Base-by-base conservation (phyloP, 768 basidiomycete genomes). In the Macrolepiota albuminosa region DNA sequence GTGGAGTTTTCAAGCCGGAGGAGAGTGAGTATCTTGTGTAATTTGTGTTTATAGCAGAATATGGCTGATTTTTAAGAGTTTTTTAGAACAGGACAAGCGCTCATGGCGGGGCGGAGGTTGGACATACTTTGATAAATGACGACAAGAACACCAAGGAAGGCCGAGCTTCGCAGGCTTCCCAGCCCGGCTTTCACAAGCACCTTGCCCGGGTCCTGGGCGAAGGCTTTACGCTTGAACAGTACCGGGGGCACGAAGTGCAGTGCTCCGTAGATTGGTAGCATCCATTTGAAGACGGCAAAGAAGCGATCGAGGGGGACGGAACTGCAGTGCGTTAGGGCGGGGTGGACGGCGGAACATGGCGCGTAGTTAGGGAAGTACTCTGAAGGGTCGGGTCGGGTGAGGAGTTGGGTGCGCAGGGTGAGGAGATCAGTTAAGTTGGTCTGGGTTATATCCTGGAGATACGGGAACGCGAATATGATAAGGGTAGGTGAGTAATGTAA, bases 211-310 rank as follows among this genome's bases (percentile, higher is more conserved):
- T 87, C 83, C 46, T 81, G 76, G 52, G 81, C 67, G 69, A 96
- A 90, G 0, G 76, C 72, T 29, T 81, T 78, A 42, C 88, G 78
- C 66, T 92, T 91, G 72, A 98, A 93, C 5, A 97, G 75, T 11
- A 98, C 75, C 50, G 88, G 81, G 1, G 96, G 95, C 33, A 97
- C 83, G 60, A 97, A 82, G 71, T 98, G 96, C 36, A 98, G 73
- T 0, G 93, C 94, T 24, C 91, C 88, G 66, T 98, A 98, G 43
- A 88, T 84, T 3, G 86, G 89, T 47, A 89, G 70, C 75, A 91
- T 93, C 89, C 83, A 95, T 73, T 82, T 84, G 70, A 88, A 90
- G 6, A 97, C 94, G 18, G 82, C 76, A 64, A 88, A 80, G 72
- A 95, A 90, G 33, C 93, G 86, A 42, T 84, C 81, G n/a, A 87